A percentile compares a stretch with the other conserved stretches of the same genome.
Conservation (phyloP, 163 green algal species). For the Scenedesmus sp. region DNA sequence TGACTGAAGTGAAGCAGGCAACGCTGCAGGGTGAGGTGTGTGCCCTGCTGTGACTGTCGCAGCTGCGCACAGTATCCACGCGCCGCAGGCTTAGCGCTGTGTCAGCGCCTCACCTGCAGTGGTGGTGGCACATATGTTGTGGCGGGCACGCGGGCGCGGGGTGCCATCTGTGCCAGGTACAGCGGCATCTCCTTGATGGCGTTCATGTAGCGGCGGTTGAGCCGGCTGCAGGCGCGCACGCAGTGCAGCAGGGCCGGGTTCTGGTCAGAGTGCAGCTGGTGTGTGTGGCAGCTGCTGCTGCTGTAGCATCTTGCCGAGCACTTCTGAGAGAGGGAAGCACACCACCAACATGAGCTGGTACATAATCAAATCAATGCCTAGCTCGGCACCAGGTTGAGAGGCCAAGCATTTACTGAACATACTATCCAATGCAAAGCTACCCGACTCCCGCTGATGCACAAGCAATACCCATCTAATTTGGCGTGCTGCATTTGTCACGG, state of each 20-base stretch:
- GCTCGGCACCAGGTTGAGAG: too few species aligned
- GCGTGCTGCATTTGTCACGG: not conserved
- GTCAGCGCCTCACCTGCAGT: slow-evolving; percentile 43
- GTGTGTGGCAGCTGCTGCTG: too few species aligned
- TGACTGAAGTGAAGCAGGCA: not conserved
- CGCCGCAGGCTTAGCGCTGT: not conserved
- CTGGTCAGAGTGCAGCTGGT: too few species aligned
- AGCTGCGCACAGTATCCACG: too few species aligned
- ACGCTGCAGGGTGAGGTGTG: not conserved
- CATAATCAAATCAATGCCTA: too few species aligned
- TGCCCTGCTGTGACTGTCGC: not conserved
- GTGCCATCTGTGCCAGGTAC: slow-evolving; percentile 56
- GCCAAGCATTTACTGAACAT: too few species aligned
- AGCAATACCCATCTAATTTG: too few species aligned
- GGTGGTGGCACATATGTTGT: slow-evolving; percentile 64
- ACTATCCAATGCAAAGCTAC: too few species aligned
- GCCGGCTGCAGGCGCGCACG: not conserved
- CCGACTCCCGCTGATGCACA: too few species aligned
- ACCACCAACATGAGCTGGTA: not conserved
- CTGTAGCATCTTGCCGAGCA: not conserved
- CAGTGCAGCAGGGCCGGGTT: not conserved
- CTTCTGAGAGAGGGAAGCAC: not conserved
- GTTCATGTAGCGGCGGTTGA: slow-evolving; percentile 47
- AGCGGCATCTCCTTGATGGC: slow-evolving; percentile 63
- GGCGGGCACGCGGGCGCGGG: slow-evolving; percentile 53